Evolutionary conservation across 1,139 yeast genomes (phyloP).

Genomic region (Taiozyma sp.): DNA sequence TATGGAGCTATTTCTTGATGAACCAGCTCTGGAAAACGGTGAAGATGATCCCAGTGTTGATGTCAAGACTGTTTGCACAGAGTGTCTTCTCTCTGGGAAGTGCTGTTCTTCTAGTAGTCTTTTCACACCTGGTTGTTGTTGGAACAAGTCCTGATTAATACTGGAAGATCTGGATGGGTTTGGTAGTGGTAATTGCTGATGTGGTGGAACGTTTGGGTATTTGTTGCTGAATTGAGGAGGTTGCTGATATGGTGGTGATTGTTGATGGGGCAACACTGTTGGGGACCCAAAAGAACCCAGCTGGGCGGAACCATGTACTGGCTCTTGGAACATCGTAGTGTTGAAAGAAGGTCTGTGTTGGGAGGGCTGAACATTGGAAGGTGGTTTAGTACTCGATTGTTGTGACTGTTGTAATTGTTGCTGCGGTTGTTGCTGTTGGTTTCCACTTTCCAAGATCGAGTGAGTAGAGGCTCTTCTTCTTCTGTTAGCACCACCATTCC

Average conservation of each 20-base stretch:
- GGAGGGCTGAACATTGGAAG: constrained; percentile 7
- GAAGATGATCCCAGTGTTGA: constrained; percentile 19
- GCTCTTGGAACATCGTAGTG: constrained; percentile 14
- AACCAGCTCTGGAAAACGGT: constrained; percentile 20
- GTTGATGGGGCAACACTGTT: not conserved
- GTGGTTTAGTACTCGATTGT: constrained; percentile 4
- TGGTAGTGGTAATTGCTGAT: constrained; percentile 11
- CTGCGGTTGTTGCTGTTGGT: constrained; percentile 4
- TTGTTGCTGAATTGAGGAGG: not conserved
- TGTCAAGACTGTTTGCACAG: constrained; percentile 22
- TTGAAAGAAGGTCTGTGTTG: constrained; percentile 14
- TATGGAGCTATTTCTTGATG: constrained; percentile 23
- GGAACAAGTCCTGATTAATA: constrained; percentile 20
- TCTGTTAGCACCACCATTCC: constrained; percentile 91
- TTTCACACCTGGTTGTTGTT: constrained; percentile 24
- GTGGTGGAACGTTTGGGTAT: not conserved
- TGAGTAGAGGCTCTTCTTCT: constrained; percentile 34
- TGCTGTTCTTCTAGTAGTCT: constrained; percentile 24
- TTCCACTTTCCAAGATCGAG: constrained; percentile 13
- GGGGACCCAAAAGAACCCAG: not conserved
- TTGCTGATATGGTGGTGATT: constrained; percentile 1
- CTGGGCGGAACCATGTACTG: not conserved
- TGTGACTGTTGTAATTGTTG: constrained; percentile 6
- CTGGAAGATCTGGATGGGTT: constrained; percentile 17
- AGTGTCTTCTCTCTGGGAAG: constrained; percentile 22